These are phyloP conservation scores for Centella asiatica DNA, from an alignment of 129 eudicot genomes.

Conservation along the genomic window DNA sequence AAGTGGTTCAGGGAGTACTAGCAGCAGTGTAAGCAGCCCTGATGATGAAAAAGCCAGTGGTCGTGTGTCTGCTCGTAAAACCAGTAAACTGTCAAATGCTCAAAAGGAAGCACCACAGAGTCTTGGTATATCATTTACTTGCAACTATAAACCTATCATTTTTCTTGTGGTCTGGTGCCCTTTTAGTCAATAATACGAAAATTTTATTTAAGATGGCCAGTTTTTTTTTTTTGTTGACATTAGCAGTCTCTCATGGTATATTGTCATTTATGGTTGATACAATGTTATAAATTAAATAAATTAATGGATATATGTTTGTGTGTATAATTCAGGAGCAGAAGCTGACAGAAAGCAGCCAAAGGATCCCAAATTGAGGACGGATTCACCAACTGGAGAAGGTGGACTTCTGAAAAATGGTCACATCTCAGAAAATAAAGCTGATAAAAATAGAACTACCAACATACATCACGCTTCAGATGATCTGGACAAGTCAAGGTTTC, in stretches of 20 bases:
- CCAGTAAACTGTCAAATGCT: conserved; percentile 6
- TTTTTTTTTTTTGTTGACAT: background rate
- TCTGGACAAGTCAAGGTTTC: conserved; percentile 61
- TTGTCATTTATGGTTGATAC: background rate
- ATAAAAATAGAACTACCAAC: conserved; percentile 25
- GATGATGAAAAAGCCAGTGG: conserved; percentile 46
- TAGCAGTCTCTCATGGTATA: background rate
- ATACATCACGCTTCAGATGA: conserved; percentile 22
- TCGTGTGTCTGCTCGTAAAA: conserved; percentile 25
- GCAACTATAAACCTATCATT: background rate
- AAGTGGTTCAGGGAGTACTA: conserved; percentile 51
- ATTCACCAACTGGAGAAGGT: conserved; percentile 37
- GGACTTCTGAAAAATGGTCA: conserved; percentile 40
- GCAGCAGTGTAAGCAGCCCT: conserved; percentile 48
- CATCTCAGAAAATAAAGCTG: conserved; percentile 26
- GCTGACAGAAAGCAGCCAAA: conserved; percentile 29
- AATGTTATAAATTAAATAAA: conserved; percentile 21
- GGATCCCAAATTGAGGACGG: conserved; percentile 24
- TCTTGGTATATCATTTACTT: conserved; percentile 26
- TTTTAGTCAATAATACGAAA: background rate
- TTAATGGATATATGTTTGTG: conserved; percentile 17
- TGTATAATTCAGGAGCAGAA: conserved; percentile 12
- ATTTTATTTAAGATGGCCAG: background rate
- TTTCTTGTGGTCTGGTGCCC: background rate
- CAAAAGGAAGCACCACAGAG: conserved; percentile 20